Conservation (phyloP, 2,329 filamentous ascomycete genomes). For the Coleophoma crateriformis region DNA sequence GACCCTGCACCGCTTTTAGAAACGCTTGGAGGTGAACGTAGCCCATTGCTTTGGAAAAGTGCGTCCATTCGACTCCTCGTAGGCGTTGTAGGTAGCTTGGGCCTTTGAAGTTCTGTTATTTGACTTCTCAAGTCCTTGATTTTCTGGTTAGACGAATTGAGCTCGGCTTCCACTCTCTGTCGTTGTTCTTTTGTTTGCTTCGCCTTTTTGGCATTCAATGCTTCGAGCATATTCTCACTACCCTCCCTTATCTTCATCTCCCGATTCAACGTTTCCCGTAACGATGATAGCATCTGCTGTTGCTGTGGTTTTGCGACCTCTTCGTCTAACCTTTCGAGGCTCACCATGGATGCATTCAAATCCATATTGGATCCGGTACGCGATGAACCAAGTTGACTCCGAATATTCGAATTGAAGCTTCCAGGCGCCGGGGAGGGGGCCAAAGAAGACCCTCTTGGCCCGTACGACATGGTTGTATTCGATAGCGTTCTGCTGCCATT, state of each 20-base stretch:
- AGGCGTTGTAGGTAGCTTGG: conserved; percentile 37
- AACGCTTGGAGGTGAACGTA: conserved; percentile 53
- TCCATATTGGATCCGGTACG: conserved; percentile 57
- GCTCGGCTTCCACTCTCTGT: conserved; percentile 74
- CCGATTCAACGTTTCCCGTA: conserved; percentile 84
- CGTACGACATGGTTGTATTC: conserved; percentile 54
- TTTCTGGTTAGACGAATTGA: conserved; percentile 78
- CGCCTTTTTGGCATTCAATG: conserved; percentile 86
- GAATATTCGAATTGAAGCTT: conserved; percentile 86
- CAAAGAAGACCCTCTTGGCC: conserved; percentile 62
- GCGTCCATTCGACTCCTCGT: conserved; percentile 46
- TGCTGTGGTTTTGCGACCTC: conserved; percentile 58
- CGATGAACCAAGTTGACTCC: conserved; percentile 59
- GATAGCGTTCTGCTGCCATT: conserved; percentile 45
- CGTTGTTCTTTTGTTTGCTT: conserved; percentile 91
- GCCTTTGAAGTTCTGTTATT: conserved; percentile 54
- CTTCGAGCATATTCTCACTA: conserved; percentile 96
- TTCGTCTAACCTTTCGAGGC: conserved; percentile 56
- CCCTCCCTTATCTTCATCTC: conserved; percentile 98
- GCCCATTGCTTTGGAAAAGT: conserved; percentile 36
- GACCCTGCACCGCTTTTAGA: conserved; percentile 51
- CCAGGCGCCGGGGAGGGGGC: conserved; percentile 68
- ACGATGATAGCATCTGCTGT: conserved; percentile 66
- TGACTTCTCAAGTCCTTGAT: conserved; percentile 56
- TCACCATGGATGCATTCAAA: conserved; percentile 39